A percentile compares a stretch with the other conserved stretches of the same genome.
These are phyloP conservation scores for Trametes cingulata DNA, from an alignment of 768 basidiomycete genomes.

Conservation along the genomic window DNA sequence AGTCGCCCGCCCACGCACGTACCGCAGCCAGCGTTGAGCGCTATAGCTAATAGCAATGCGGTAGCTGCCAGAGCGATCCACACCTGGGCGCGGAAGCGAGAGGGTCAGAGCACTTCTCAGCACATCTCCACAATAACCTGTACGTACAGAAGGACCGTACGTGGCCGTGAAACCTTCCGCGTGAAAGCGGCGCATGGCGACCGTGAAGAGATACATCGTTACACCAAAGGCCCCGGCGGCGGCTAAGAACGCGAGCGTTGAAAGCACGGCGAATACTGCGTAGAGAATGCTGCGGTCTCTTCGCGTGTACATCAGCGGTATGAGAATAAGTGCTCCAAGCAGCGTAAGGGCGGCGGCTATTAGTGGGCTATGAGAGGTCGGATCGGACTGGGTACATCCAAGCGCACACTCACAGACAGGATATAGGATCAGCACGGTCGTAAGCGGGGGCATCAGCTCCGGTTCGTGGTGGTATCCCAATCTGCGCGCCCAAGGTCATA, in stretches of 20 bases:
- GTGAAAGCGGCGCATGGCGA: constrained; percentile 23
- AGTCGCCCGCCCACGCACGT: constrained; percentile 25
- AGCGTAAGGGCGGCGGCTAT: constrained; percentile 26
- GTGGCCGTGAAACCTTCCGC: constrained; percentile 15
- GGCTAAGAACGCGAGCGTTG: constrained; percentile 22
- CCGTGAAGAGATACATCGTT: constrained; percentile 23
- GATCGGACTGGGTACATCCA: background rate
- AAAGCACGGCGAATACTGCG: constrained; percentile 22
- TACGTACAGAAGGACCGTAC: constrained; percentile 8
- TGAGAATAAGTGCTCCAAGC: constrained; percentile 13
- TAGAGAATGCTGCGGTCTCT: constrained; percentile 22
- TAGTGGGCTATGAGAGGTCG: background rate
- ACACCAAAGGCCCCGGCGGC: constrained; percentile 23
- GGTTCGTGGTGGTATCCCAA: constrained; percentile 26
- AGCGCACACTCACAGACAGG: constrained; percentile 23
- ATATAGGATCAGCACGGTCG: constrained; percentile 24
- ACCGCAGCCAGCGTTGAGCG: constrained; percentile 26
- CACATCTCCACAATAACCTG: background rate
- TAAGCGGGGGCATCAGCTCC: constrained; percentile 22
- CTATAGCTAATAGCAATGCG: constrained; percentile 20
- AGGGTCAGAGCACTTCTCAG: background rate
- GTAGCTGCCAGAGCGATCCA: constrained; percentile 30
- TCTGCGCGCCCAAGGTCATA: background rate
- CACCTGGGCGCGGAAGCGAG: constrained; percentile 14
- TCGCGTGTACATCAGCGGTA: constrained; percentile 22